Base-by-base conservation (phyloP, 192 early-diverging fungal genomes). In the Pecoramyces ruminantium region DNA sequence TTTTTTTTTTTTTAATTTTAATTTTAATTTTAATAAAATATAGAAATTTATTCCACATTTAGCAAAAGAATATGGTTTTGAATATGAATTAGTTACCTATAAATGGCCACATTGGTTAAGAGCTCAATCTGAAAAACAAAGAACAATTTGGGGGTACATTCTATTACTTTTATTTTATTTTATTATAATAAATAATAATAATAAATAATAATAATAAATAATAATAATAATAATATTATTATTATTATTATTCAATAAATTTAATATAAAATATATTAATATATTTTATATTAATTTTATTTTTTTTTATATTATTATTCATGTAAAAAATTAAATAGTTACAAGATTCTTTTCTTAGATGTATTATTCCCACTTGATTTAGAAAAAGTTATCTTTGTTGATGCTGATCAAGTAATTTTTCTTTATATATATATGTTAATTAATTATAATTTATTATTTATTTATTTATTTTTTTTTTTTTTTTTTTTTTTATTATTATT, bases 71-170 rank as follows among this genome's bases (percentile, higher is more conserved):
- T 95, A 94, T 84, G 90, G 89, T 18, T 98, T 99, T 85, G 92
- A 95, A 58, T 98, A 95, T 83, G 95, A 98, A 87, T 90, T 98
- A 77, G 95, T 99, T 29, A 97, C 96, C 4, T 98, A 98, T 87
- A 97, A 96, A 82, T 99, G 97, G 97, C 97, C 97, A 25, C 93
- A 95, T 58, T 99, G 96, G 96, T 88, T 99, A 29, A 89, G 94
- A 77, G 85, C 89, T 29, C 95, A 98, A 85, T 94, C 91, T 0
- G 96, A 97, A 83, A 98, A 98, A 83, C 96, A 99, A 86, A 86
- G 97, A 30, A 97, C 92, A 1, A 99, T 99, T 81, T 99, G 97
- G 97, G 97, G 95, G 79, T 89, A 29, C 29, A 27, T 81, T 29
- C 16, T 34, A 15, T 25, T 21, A 42, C 13, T 77, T 1, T 29